These are phyloP conservation scores for Rhodotorula mucilaginosa DNA, from an alignment of 1,284 basidiomycete genomes.

Conservation along the genomic window DNA sequence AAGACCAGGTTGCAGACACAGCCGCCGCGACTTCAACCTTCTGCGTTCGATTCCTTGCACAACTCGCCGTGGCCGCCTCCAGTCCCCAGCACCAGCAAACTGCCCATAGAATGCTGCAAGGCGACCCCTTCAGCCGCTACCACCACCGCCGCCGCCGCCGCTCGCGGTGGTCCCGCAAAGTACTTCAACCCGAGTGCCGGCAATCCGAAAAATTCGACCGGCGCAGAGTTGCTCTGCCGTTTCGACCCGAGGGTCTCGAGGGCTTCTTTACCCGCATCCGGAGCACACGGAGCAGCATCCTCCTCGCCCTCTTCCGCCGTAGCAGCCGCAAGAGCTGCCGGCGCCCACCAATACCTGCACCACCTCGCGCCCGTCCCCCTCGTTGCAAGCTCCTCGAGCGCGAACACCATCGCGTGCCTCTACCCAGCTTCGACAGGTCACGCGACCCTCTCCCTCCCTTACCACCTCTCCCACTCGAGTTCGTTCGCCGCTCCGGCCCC, in stretches of 20 bases:
- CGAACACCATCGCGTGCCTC: slow-evolving; percentile 24
- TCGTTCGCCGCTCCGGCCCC: not conserved
- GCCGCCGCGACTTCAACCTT: slow-evolving; percentile 4
- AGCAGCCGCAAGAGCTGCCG: not conserved
- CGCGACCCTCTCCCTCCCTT: slow-evolving; percentile 14
- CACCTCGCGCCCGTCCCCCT: slow-evolving; percentile 14
- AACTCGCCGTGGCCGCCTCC: slow-evolving; percentile 33
- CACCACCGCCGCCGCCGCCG: not conserved
- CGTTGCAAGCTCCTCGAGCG: not conserved
- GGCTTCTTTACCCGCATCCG: slow-evolving; percentile 20
- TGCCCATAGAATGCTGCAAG: not conserved
- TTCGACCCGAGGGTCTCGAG: slow-evolving; percentile 46
- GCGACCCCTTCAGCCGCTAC: not conserved
- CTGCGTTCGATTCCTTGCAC: not conserved
- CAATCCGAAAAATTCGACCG: slow-evolving; percentile 22
- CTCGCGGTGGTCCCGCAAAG: slow-evolving; percentile 16
- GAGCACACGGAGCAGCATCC: slow-evolving; percentile 7
- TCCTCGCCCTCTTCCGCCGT: not conserved
- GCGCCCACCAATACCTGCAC: slow-evolving; percentile 1
- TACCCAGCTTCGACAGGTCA: slow-evolving; percentile 29
- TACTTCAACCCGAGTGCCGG: slow-evolving; percentile 30
- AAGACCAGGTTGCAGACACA: slow-evolving; percentile 64
- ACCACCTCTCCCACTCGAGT: not conserved
- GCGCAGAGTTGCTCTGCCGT: slow-evolving; percentile 41
- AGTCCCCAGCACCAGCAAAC: slow-evolving; percentile 17